A percentile compares a stretch with the other conserved stretches of the same genome.
These are phyloP conservation scores for Trichosanthes cucumerina DNA, from an alignment of 306 rosid genomes.

Conservation along the genomic window DNA sequence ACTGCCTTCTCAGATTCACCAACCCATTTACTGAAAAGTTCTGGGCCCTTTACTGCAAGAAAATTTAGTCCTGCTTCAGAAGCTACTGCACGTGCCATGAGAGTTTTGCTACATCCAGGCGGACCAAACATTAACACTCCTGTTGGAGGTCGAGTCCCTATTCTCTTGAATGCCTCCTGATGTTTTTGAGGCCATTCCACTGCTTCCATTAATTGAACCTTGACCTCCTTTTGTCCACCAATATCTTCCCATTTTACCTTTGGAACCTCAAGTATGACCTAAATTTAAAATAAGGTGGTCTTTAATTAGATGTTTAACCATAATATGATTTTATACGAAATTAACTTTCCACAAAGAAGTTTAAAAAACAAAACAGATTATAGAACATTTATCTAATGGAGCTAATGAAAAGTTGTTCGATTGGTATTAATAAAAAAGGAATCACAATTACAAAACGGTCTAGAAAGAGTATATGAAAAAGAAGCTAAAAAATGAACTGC, in stretches of 20 bases:
- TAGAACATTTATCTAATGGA: background rate
- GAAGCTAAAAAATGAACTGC: background rate
- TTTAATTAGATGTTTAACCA: background rate
- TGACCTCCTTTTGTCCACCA: constrained; percentile 89
- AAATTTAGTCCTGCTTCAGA: constrained; percentile 80
- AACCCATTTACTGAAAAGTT: constrained; percentile 97
- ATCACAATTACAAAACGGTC: background rate
- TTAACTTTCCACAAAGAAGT: background rate
- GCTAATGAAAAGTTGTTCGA: background rate
- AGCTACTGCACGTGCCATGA: constrained; percentile 93
- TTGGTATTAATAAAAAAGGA: no score
- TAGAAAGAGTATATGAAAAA: background rate
- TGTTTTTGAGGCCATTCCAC: constrained; percentile 93
- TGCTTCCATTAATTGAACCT: constrained; percentile 74
- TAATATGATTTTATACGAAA: background rate
- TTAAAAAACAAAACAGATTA: background rate
- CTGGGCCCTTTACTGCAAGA: constrained; percentile 94
- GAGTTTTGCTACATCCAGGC: constrained; percentile 98
- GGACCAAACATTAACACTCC: constrained; percentile 86
- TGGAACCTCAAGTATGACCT: constrained; percentile 87
- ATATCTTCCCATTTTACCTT: constrained; percentile 92
- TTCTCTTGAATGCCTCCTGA: constrained; percentile 66
- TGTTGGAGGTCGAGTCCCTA: constrained; percentile 76
- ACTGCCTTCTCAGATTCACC: constrained; percentile 99
- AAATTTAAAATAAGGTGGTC: background rate